phyloP scores from a whole-genome alignment of 2,329 filamentous ascomycete species.

The Aspergillus ustus region DNA sequence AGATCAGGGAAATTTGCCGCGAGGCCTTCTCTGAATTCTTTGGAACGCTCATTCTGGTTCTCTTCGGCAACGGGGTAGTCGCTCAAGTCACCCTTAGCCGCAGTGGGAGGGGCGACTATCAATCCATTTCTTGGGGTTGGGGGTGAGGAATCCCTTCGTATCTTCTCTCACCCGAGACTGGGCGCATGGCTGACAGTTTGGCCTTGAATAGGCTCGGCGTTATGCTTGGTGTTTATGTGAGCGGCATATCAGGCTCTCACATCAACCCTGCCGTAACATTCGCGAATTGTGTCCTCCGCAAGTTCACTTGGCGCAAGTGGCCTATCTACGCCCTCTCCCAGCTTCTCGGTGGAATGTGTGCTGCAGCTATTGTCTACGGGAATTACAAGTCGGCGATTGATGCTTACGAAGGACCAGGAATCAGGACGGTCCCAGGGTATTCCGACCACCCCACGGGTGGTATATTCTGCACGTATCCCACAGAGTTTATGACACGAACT shows the following conservation, averaged over 20 bases:
- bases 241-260: conserved; percentile 66
- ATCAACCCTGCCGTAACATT: conserved; percentile 74
- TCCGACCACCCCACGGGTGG: conserved; percentile 66
- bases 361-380: conserved; percentile 63
- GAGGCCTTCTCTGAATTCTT: conserved; percentile 71
- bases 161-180: not conserved
- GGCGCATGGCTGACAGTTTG: conserved; percentile 11
- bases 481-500: conserved; percentile 63
- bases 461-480: conserved; percentile 75
- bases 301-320: conserved; percentile 71
- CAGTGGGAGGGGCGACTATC: conserved; percentile 51
- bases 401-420: conserved; percentile 60
- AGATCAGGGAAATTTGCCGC: conserved; percentile 55
- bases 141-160: conserved; percentile 40
- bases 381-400: conserved; percentile 71
- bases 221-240: conserved; percentile 69
- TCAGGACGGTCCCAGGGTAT: conserved; percentile 65
- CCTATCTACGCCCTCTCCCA: conserved; percentile 71
- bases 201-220: conserved; percentile 60
- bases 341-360: conserved; percentile 68
- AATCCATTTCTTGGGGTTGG: conserved; percentile 59
- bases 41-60: conserved; percentile 68
- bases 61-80: conserved; percentile 74
- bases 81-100: conserved; percentile 68
- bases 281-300: conserved; percentile 69